Evolutionary conservation across 805 yeast species (phyloP), one percentile per base, ranked within the genome.

Genomic region (Saccharomycopsis babjevae): DNA sequence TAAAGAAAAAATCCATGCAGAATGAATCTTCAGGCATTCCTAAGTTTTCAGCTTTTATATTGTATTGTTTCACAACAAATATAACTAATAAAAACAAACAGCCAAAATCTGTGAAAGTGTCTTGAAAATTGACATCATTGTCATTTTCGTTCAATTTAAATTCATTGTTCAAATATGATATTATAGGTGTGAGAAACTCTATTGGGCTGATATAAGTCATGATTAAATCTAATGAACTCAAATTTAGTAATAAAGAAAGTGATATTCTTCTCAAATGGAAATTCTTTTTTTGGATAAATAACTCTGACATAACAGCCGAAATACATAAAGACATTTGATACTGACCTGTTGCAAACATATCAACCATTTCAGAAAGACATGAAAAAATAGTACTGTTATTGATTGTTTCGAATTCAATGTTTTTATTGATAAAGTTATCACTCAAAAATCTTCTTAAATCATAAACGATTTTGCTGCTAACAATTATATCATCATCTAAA

Each of bases 51-150:
- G 74, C 61, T 16, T 71, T 65, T 38, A 76, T 67, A 38, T 72
- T 71, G 64, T 74, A 80, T 43, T 79, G 73, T 56, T 73, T 71
- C 7, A 71, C 71, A n/a, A 78, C 67, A 18, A 74, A 67, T 1
- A 75, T 66, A 8, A 83, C 66, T 50, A 85, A 74, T 43, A 85
- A 68, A 30, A 86, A 67, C 1, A 84, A 73, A 55, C 82, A 76
- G 0, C 96, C 91, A 69, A 86, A 84, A 46, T 88, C 84, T 1
- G 89, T 76, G 67, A 84, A 88, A 15, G 77, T 71, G 42, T 87
- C 94, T 69, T 86, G 90, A 64, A 80, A 81, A 65, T 82, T 80
- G 61, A 77, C 76, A 59, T 82, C 87, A 40, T 82, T 85, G 54
- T 80, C 84, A 5, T 70, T 71, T 57, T 65, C 66, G 39, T 54